Percentiles rank a stretch among this genome's conserved stretches.
Evolutionary conservation across 345 rosid species (phyloP).

Genomic region (Nasturtium officinale): DNA sequence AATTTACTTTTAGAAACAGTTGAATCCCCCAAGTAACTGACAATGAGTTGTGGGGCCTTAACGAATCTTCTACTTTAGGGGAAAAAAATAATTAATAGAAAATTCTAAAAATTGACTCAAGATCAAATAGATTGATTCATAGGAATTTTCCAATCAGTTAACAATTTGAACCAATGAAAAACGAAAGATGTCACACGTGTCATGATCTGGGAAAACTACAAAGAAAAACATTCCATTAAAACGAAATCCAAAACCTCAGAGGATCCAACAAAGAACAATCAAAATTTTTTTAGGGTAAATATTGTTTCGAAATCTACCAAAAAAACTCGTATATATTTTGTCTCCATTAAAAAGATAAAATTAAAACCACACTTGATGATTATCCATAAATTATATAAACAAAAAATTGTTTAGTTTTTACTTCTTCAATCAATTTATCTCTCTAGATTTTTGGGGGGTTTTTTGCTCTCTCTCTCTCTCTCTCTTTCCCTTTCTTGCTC

Average conservation of each 20-base stretch:
- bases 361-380: conserved; percentile 9
- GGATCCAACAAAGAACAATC: conserved; percentile 16
- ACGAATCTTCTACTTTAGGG: conserved; percentile 3
- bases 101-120: neutral
- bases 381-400: conserved; percentile 10
- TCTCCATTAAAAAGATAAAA: neutral
- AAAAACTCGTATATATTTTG: conserved; percentile 6
- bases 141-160: neutral
- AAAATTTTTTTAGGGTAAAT: neutral
- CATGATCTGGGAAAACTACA: neutral
- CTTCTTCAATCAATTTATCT: neutral
- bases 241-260: neutral
- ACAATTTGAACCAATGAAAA: neutral
- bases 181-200: conserved; percentile 23
- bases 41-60: neutral
- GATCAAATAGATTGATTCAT: conserved; percentile 19
- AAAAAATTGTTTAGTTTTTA: too few relatives aligned
- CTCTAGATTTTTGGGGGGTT: conserved; percentile 23
- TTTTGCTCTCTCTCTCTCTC: neutral
- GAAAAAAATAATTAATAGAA: neutral
- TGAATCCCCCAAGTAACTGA: neutral
- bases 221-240: conserved; percentile 3
- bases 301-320: neutral
- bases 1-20: conserved; percentile 1
- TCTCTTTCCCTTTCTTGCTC: neutral